These are phyloP conservation scores for Paecilomyces sp. DNA, from an alignment of 2,329 filamentous ascomycete species.

Conservation along the genomic window DNA sequence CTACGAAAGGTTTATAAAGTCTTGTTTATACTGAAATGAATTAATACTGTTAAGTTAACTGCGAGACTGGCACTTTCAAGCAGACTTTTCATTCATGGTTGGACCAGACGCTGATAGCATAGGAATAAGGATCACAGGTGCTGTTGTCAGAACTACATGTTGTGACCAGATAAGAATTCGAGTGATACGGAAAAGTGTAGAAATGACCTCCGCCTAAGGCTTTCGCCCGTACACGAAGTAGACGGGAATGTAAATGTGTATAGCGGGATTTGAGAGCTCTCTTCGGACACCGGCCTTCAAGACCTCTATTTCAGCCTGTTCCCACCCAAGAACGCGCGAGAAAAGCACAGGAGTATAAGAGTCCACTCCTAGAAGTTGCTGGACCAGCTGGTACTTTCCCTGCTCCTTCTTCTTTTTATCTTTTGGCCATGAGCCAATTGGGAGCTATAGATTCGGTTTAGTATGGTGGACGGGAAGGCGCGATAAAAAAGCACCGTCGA, in stretches of 20 bases:
- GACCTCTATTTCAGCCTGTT: conserved; percentile 5
- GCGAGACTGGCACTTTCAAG: background rate
- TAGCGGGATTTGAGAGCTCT: conserved; percentile 2
- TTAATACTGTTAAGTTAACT: background rate
- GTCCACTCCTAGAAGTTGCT: background rate
- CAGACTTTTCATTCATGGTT: background rate
- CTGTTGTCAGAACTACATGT: background rate
- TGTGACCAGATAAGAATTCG: background rate
- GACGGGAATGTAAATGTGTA: conserved; percentile 2
- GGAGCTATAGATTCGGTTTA: conserved; percentile 21
- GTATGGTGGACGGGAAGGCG: background rate
- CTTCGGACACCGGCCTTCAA: conserved; percentile 5
- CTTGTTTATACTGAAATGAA: background rate
- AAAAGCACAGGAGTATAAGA: conserved; percentile 1
- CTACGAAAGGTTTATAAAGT: background rate
- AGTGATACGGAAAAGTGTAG: background rate
- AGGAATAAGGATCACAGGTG: background rate
- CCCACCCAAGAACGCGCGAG: conserved; percentile 7
- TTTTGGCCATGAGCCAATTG: conserved; percentile 38
- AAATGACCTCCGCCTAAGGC: background rate
- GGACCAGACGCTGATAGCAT: background rate
- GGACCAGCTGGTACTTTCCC: background rate
- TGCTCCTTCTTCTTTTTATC: conserved; percentile 34
- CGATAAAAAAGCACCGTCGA: background rate
- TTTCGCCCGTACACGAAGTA: conserved; percentile 2